Base-by-base conservation (phyloP, 83 land plant genomes). In the Larix sibirica region DNA sequence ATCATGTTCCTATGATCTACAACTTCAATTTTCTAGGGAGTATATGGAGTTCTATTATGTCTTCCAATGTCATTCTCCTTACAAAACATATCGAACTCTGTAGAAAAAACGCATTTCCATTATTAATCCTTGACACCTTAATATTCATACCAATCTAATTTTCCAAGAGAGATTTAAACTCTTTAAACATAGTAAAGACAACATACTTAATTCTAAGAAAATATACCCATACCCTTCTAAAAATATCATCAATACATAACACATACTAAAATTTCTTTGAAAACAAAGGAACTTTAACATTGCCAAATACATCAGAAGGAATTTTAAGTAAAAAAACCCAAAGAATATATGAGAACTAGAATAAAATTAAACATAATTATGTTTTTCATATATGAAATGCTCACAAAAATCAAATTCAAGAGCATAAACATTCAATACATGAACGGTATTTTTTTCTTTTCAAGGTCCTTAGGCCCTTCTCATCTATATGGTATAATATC, bases 1-100 rank as follows among this genome's bases (percentile, higher is more conserved):
- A 84, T 86, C 17, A 2, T 79, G 56, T 86, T 82, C 79, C 82
- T 86, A 59, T 68, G 82, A 18, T 79, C 75, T 28, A 62, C 79
- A n/a, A 71, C 5, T 17, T 79, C 79, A 82, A 79, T 86, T 42
- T 82, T 81, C 18, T 85, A 81, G 23, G 83, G 83, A 3, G 83
- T 33, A 70, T 68, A 62, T 62, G 65, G 65, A 62, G 9, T 62
- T 62, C 21, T n/a, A 17, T 18, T 62, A 10, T 56, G 4, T 7
- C 26, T 63, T 4, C n/a, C 4, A 76, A 82, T 81, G 8, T 47
- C 87, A 16, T 78, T 16, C 10, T 82, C 24, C 33, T 20, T 67
- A 61, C 87, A 85, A 61, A 20, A 62, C 2, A 17, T 62, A 62
- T 62, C 65, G 17, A 62, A 62, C 65, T 14, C 10, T 17, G 16